phyloP scores from a whole-genome alignment of 805 yeast species.

The Barnettozyma botsteinii region DNA sequence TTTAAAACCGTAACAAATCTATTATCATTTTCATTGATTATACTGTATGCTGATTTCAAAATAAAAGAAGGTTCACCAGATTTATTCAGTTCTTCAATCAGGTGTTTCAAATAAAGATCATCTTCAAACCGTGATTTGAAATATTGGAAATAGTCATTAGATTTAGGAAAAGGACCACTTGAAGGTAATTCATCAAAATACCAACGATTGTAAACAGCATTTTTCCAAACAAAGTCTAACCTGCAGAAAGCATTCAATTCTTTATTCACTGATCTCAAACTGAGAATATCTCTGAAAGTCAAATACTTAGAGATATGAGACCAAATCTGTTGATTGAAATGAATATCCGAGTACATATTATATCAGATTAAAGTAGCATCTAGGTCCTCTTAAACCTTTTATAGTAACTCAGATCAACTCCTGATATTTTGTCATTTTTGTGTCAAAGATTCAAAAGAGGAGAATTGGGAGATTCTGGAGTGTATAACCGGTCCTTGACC shows the following conservation, averaged over 20 bases:
- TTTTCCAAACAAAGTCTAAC: conserved; percentile 3
- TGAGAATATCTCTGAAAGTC: neutral
- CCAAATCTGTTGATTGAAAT: conserved; percentile 7
- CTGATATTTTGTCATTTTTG: too few relatives aligned
- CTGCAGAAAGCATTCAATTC: neutral
- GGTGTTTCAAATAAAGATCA: neutral
- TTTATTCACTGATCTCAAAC: neutral
- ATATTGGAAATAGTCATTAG: neutral
- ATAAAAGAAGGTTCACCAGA: neutral
- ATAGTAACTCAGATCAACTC: too few relatives aligned
- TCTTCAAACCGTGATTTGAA: neutral
- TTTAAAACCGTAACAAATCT: neutral
- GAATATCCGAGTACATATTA: too few relatives aligned
- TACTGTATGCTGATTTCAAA: neutral
- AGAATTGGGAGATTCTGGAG: too few relatives aligned
- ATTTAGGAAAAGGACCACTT: neutral
- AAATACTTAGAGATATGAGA: conserved; percentile 5
- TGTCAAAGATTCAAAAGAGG: too few relatives aligned
- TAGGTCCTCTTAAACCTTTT: too few relatives aligned
- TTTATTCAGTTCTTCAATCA: neutral
- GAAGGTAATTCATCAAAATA: neutral
- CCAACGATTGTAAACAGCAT: neutral
- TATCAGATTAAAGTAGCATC: too few relatives aligned
- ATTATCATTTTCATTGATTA: neutral
- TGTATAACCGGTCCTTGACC: too few relatives aligned